Evolutionary conservation across 1,284 basidiomycete species (phyloP), one percentile per base, ranked within the genome.

Genomic region (Trametes polyzona): DNA sequence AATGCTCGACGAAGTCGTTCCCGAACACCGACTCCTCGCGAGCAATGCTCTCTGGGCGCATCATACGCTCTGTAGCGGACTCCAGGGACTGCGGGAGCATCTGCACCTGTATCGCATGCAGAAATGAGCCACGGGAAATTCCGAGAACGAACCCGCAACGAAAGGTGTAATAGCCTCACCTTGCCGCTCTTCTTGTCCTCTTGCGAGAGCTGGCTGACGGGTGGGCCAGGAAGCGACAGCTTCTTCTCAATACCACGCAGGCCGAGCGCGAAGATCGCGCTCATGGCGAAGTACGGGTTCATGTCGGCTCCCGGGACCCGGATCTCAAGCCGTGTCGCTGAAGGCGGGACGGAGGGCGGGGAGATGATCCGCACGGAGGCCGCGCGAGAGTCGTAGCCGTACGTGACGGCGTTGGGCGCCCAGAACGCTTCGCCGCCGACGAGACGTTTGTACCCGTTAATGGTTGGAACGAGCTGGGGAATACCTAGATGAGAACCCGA

Each of bases 361-460:
- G 90, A 89, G 66, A 98, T 87, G 64, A 98, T 90, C 37, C 96
- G 88, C 53, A 98, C 85, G 10, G 93, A 95, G 1, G 94, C 95
- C 0, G 90, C 87, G 29, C 96, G 90, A 21, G 93, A 95, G 75
- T 98, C 96, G 73, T 96, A 98, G 2, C 95, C 96, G 71, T 95
- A 98, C 2, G 93, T 95, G 26, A 93, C 82, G 8, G 93, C 88
- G 69, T 95, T 96, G 3, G 95, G 95, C 2, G 95, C 95, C 93
- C 94, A 97, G 78, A 92, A 96, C 1, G 91, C 88, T 71, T 95
- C 93, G 17, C 95, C 95, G n/a, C 92, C 95, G 16, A 94, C 88
- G 12, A 99, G 84, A 19, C 96, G 92, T 72, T 98, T 99, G 78
- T 98, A 99, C n/a, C 94, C 94, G 69, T 96, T 96, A 73, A 97